Conservation (phyloP, 2,329 filamentous ascomycete species). For the Botrytis squamosa region DNA sequence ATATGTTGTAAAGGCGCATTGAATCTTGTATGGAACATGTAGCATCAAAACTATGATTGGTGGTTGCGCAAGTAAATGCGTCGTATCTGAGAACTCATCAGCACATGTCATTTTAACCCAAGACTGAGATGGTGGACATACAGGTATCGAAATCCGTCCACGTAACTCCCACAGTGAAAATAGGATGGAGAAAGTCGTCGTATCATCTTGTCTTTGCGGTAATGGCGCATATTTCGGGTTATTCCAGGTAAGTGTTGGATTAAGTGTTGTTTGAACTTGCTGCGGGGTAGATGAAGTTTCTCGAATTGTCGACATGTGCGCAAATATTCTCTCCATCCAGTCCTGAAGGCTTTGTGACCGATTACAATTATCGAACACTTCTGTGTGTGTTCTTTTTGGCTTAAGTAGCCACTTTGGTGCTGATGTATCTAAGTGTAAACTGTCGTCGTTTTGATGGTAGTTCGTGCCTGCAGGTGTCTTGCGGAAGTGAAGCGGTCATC, state of each 20-base stretch:
- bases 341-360: not conserved
- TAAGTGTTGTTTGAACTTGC: not conserved
- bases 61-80: not conserved
- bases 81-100: not conserved
- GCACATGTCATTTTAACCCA: not conserved
- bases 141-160: not conserved
- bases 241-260: not conserved
- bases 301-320: not conserved
- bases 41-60: not conserved
- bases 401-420: not conserved
- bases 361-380: not conserved
- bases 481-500: not conserved
- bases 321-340: not conserved
- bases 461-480: not conserved
- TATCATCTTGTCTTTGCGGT: accelerated
- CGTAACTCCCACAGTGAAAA: too few species aligned
- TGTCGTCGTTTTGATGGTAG: not conserved
- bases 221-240: too few species aligned
- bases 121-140: not conserved
- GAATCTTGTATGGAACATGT: not conserved
- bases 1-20: not conserved
- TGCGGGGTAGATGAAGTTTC: too few species aligned
- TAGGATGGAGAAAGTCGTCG: accelerated
- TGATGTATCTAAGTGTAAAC: not conserved
- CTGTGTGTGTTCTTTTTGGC: too few species aligned